Base-by-base conservation (phyloP, 2,329 filamentous ascomycete genomes). In the Pyricularia pennisetigena region DNA sequence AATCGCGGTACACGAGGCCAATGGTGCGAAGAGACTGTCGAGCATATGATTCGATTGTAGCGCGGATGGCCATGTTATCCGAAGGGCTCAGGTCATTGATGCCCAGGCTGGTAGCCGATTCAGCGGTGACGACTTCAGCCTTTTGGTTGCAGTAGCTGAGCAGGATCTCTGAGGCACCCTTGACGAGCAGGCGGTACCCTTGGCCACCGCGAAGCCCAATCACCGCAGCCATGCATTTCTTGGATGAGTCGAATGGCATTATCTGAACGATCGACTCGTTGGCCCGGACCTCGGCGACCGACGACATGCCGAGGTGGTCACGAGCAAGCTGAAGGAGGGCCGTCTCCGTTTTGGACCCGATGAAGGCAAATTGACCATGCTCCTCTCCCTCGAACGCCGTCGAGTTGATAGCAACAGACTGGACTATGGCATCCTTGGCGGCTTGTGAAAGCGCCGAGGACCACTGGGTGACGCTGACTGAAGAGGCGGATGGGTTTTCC, bases 1-100 rank as follows among this genome's bases (percentile, higher is more conserved):
- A 93, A 71, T 94, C 91, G 64, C 86, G 85, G 77, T 91, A 93
- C 5, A 90, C 83, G 70, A 93, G 82, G 24, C 86, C 90, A 67
- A 94, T 93, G 0, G 90, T 93, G 64, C 91, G 87, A 14, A 94
- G 83, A 23, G 90, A 92, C 41, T 85, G 79, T 23, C 80, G 81
- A 12, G 87, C 87, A 72, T 88, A 89, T 2, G 29, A 14, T n/a
- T 61, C 29, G 23, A 67, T 67, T 54, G 57, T 67, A 16, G 32
- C 20, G 10, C 64, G 32, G 16, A 65, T 23, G 4, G 32, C 32
- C 64, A 65, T 65, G 20, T 7, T 24, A 20, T 41, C 49, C 10
- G 49, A 67, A 14, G 57, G 20, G 8, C n/a, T 67, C 20, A 61
- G 66, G 14, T 67, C 66, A n/a, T 54, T 62, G 28, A 62, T 29